Conservation (phyloP, 139 green algal species). For the Chlamydomonas asymmetrica region DNA sequence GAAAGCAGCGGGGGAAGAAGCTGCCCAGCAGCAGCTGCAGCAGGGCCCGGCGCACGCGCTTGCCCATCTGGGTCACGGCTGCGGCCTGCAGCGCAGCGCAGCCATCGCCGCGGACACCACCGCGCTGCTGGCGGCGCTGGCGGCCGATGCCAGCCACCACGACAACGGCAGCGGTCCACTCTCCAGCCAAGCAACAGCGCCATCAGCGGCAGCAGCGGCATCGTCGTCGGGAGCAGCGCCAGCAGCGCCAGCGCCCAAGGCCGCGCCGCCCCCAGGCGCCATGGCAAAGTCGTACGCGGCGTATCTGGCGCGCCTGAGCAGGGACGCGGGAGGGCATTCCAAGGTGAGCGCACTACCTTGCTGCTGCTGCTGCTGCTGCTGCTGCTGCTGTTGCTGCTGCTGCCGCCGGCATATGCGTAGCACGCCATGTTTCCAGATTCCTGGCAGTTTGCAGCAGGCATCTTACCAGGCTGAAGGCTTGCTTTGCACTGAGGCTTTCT, state of each 20-base stretch:
- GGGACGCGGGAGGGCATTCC: too few relatives aligned
- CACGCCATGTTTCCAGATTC: too few relatives aligned
- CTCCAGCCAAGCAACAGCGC: too few relatives aligned
- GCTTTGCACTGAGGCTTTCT: too few relatives aligned
- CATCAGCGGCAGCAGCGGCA: not conserved
- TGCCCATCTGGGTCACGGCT: not conserved
- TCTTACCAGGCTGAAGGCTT: too few relatives aligned
- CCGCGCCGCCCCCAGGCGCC: not conserved
- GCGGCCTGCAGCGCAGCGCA: constrained; percentile 12
- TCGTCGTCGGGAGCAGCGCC: not conserved
- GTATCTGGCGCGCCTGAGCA: constrained; percentile 16
- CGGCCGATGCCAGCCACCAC: not conserved
- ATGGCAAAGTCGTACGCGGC: constrained; percentile 19
- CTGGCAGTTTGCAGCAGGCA: too few relatives aligned
- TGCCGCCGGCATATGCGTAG: too few relatives aligned
- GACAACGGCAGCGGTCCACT: too few relatives aligned
- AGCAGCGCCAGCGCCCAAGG: not conserved
- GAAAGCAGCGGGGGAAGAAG: not conserved
- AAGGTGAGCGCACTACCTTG: too few relatives aligned
- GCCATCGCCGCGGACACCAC: not conserved
- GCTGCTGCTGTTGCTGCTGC: too few relatives aligned
- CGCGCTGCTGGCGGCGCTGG: not conserved
- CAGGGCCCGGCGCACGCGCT: not conserved
- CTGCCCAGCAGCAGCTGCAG: not conserved
- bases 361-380: too few relatives aligned